Percentiles rank a stretch among this genome's conserved stretches.
Evolutionary conservation across 768 basidiomycete genomes (phyloP).

Genomic region (Hericium erinaceus): DNA sequence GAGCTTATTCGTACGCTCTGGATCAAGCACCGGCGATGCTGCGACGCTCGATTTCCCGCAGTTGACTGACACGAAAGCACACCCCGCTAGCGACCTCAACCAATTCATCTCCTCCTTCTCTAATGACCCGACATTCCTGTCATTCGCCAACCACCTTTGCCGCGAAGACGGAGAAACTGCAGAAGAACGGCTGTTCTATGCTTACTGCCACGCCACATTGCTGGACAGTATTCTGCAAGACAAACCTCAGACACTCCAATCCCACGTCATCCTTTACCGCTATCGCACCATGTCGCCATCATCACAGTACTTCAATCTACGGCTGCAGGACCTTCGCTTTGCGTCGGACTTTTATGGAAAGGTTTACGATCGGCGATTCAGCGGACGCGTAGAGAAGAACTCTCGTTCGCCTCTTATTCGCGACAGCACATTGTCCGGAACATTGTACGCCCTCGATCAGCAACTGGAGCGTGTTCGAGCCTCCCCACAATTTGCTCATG

Average conservation of each 20-base stretch:
- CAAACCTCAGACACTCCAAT: constrained; percentile 70
- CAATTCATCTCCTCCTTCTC: constrained; percentile 86
- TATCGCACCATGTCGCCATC: constrained; percentile 52
- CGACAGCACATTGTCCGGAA: constrained; percentile 61
- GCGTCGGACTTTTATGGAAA: constrained; percentile 69
- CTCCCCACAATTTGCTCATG: constrained; percentile 30
- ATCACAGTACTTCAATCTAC: constrained; percentile 55
- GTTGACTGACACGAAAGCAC: constrained; percentile 52
- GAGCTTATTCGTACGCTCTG: constrained; percentile 82
- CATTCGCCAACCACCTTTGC: constrained; percentile 75
- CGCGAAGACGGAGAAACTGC: constrained; percentile 49
- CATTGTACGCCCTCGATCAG: constrained; percentile 52
- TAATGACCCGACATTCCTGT: constrained; percentile 67
- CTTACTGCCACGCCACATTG: constrained; percentile 66
- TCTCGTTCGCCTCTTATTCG: constrained; percentile 59
- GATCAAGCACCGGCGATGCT: constrained; percentile 75
- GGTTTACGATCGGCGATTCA: constrained; percentile 66
- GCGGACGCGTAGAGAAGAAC: constrained; percentile 60
- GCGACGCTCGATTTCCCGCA: constrained; percentile 83
- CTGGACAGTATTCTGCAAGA: constrained; percentile 89
- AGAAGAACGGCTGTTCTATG: constrained; percentile 52
- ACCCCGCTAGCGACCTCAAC: constrained; percentile 65
- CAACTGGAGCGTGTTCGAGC: constrained; percentile 40
- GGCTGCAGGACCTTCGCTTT: constrained; percentile 67
- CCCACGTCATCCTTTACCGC: constrained; percentile 63